Conservation (phyloP, 169 alveolate genomes). For the Eimeria sp. region DNA sequence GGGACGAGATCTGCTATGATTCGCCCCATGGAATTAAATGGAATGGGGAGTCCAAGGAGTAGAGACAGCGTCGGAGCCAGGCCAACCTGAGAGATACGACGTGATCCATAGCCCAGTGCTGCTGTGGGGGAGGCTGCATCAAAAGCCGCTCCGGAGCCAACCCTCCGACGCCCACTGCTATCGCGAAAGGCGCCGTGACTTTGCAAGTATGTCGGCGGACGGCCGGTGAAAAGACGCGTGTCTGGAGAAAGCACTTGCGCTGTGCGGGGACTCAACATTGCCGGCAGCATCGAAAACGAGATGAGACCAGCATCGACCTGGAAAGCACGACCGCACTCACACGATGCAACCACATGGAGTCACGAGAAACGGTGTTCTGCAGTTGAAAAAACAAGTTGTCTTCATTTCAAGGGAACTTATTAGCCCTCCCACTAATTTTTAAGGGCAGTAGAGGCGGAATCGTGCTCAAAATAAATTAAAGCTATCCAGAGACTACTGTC, state of each 20-base stretch:
- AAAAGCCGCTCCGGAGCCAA: not conserved
- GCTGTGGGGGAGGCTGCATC: slow-evolving; percentile 41
- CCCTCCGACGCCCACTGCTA: slow-evolving; percentile 44
- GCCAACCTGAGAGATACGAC: slow-evolving; percentile 81
- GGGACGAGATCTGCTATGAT: slow-evolving; percentile 76
- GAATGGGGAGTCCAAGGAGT: slow-evolving; percentile 80
- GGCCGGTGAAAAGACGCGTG: slow-evolving; percentile 39
- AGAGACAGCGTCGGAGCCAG: slow-evolving; percentile 78
- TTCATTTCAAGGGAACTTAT: not conserved
- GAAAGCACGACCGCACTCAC: not conserved
- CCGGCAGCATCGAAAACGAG: slow-evolving; percentile 68
- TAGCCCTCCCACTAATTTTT: not conserved
- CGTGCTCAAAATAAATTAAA: not conserved
- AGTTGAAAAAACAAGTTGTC: not conserved
- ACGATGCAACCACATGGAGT: not conserved
- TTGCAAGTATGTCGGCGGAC: slow-evolving; percentile 63
- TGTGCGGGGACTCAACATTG: slow-evolving; percentile 48
- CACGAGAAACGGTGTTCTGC: not conserved
- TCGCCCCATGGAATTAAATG: slow-evolving; percentile 70
- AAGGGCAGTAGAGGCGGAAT: not conserved
- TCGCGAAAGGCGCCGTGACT: slow-evolving; percentile 56
- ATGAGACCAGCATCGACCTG: slow-evolving; percentile 61
- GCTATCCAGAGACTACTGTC: not conserved
- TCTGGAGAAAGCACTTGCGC: slow-evolving; percentile 43
- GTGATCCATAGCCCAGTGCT: slow-evolving; percentile 58